A percentile compares a stretch with the other conserved stretches of the same genome.
Conservation (phyloP, 2,329 filamentous ascomycete genomes). For the Thielaviopsis musarum region DNA sequence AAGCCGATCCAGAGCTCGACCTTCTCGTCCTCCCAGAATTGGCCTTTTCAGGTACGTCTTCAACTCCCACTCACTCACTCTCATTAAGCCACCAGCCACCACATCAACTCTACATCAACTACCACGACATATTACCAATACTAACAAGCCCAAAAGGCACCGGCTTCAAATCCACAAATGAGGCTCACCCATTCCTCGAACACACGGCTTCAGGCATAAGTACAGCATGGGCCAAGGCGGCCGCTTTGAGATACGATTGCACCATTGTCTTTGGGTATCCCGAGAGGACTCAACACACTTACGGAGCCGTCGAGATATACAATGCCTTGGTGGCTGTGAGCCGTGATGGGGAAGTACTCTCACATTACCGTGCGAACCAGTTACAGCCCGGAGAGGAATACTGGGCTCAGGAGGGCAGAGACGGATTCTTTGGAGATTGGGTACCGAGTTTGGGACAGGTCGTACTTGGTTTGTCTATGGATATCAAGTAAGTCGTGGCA, state of each 20-base stretch:
- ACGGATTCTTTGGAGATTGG: constrained; percentile 27
- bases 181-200: constrained; percentile 48
- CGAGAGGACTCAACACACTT: constrained; percentile 24
- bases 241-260: constrained; percentile 41
- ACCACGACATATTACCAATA: background rate
- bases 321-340: constrained; percentile 29
- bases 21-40: constrained; percentile 52
- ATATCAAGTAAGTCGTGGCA: constrained; percentile 30
- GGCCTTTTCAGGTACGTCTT: constrained; percentile 29
- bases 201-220: constrained; percentile 41
- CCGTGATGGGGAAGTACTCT: constrained; percentile 31
- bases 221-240: constrained; percentile 46
- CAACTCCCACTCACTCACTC: too few relatives aligned
- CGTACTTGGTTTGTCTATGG: constrained; percentile 41
- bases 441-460: constrained; percentile 28
- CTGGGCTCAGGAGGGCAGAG: constrained; percentile 38
- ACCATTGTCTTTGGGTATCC: constrained; percentile 51
- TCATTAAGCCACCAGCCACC: too few relatives aligned
- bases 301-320: constrained; percentile 27
- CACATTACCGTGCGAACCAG: constrained; percentile 35
- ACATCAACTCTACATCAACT: constrained; percentile 14
- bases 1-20: constrained; percentile 33
- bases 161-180: constrained; percentile 46
- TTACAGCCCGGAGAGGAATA: constrained; percentile 44
- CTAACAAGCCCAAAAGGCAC: constrained; percentile 32